Evolutionary conservation across 176 grass and related monocot genomes (phyloP), one percentile per base, ranked within the genome.

Genomic region (Cenchrus americanus): DNA sequence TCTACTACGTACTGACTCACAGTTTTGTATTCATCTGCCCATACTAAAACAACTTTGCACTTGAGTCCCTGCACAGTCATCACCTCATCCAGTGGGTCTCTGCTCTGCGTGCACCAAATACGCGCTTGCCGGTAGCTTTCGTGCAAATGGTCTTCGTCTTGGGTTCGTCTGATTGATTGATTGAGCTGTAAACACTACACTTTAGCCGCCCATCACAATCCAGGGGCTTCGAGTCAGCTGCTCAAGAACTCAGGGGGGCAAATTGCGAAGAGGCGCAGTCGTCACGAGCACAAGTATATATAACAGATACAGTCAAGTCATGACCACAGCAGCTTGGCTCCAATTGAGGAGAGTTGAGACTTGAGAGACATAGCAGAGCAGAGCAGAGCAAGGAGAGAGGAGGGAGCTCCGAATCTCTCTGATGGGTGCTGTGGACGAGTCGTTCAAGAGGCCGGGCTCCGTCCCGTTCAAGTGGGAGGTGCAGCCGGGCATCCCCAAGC

Each of bases 401-500:
- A n/a, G 54, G 14, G 34, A 37, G 34, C 34, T 37, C 34, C 2
- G 27, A n/a, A n/a, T n/a, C n/a, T n/a, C 27, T 30, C 27, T 7
- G 1, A 87, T 88, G 84, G 59, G 75, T 66, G 34, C 34, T 4
- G 19, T 2, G 77, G 87, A 89, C 77, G 82, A 89, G 54, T 69
- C 63, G 19, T 85, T 89, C 87, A 81, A 80, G 77, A 85, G 71
- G 63, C 71, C 87, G 0, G 82, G 82, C 54, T 3, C 77, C 13
- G 43, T 89, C 3, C 87, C 87, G 0, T 89, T 85, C 77, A 64
- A 71, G 83, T 89, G 87, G 87, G 87, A 89, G 87, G 63, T 82
- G 22, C 83, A 85, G 64, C 87, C 87, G 5, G 87, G 83, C 71
- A 63, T 85, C 78, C 87, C 87, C 1, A 89, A 85, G 71, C 52